Percentiles rank a stretch among this genome's conserved stretches.
These are phyloP conservation scores for Ophiostoma novo-ulmi DNA, from an alignment of 2,329 filamentous ascomycete species.

Conservation along the genomic window DNA sequence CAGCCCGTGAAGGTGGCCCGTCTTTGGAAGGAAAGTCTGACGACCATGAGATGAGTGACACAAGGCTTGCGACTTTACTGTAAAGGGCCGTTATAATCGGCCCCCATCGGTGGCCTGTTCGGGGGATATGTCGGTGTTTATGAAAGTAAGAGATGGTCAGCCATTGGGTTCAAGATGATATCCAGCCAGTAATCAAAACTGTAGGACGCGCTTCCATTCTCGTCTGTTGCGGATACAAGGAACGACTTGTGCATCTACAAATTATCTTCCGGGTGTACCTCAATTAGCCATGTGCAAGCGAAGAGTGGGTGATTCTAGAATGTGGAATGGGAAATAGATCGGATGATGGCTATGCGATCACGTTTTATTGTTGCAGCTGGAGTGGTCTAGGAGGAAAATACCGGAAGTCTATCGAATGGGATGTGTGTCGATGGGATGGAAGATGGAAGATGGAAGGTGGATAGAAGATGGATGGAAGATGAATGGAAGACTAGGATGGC, in stretches of 20 bases:
- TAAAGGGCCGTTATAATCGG: constrained; percentile 6
- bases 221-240: not conserved
- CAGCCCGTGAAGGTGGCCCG: constrained; percentile 1
- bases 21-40: not conserved
- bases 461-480: not conserved
- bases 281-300: constrained; percentile 5
- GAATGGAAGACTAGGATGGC: not conserved
- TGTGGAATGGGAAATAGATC: not conserved
- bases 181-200: not conserved
- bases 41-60: not conserved
- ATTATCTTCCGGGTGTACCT: not conserved
- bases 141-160: not conserved
- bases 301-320: not conserved
- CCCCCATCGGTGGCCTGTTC: constrained; percentile 1
- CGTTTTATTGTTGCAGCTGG: not conserved
- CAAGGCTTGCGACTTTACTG: not conserved
- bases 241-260: not conserved
- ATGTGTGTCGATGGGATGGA: not conserved
- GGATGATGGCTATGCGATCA: not conserved
- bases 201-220: not conserved
- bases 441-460: not conserved
- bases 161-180: not conserved
- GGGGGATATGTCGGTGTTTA: constrained; percentile 3
- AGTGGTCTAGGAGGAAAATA: not conserved
- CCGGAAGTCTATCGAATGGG: not conserved